A percentile compares a stretch with the other conserved stretches of the same genome.
Evolutionary conservation across 495 filamentous ascomycete species (phyloP).

Genomic region (Tuber calosporum): DNA sequence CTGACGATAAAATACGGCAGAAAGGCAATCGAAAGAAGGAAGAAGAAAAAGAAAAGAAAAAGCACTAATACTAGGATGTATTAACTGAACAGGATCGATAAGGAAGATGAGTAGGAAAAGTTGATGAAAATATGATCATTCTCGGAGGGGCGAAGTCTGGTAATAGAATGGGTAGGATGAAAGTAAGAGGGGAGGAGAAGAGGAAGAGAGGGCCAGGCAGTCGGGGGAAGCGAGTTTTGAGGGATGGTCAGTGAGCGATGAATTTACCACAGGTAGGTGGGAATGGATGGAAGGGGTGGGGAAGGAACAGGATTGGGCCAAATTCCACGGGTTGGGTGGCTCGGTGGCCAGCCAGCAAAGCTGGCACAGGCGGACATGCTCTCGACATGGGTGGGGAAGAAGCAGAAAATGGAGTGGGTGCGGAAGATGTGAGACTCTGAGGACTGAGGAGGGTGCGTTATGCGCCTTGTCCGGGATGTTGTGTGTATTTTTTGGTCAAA

Average conservation of each 20-base stretch:
- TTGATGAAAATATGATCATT: conserved; percentile 37
- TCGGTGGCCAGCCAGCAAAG: conserved; percentile 1
- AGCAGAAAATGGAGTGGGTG: not conserved
- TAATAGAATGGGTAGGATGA: conserved; percentile 19
- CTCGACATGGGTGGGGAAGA: not conserved
- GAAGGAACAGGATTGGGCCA: not conserved
- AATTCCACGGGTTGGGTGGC: conserved; percentile 4
- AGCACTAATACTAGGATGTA: conserved; percentile 31
- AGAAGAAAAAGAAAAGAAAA: not conserved
- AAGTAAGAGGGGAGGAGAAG: conserved; percentile 19
- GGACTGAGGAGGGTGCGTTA: not conserved
- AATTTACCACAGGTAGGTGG: conserved; percentile 12
- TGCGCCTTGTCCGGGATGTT: not conserved
- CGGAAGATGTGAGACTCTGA: not conserved
- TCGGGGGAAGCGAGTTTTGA: conserved; percentile 38
- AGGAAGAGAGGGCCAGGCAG: conserved; percentile 24
- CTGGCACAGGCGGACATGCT: not conserved
- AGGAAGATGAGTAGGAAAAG: conserved; percentile 16
- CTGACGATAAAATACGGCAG: not conserved
- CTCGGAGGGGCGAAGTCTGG: conserved; percentile 32
- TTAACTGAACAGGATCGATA: conserved; percentile 23
- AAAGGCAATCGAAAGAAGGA: not conserved
- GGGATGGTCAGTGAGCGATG: conserved; percentile 12
- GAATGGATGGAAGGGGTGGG: conserved; percentile 4
- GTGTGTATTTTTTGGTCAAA: not conserved